phyloP scores from a whole-genome alignment of 73 alveolate genomes.

The Blepharisma japonicum region DNA sequence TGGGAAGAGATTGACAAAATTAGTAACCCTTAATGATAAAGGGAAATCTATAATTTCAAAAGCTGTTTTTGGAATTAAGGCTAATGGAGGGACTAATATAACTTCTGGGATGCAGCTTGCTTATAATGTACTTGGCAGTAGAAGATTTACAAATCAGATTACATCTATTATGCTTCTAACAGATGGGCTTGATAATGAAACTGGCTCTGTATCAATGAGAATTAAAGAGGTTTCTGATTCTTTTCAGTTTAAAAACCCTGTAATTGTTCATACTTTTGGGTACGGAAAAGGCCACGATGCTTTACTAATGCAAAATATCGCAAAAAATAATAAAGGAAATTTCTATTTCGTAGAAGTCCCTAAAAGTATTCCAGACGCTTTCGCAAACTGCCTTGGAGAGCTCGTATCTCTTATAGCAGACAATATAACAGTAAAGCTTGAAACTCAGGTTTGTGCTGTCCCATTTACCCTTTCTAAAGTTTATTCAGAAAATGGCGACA shows the following conservation, averaged over 20 bases:
- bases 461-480: not conserved
- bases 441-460: constrained; percentile 24
- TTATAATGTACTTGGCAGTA: constrained; percentile 36
- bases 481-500: constrained; percentile 7
- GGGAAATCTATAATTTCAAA: constrained; percentile 36
- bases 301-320: constrained; percentile 23
- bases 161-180: constrained; percentile 62
- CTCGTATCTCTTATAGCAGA: not conserved
- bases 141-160: constrained; percentile 48
- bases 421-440: not conserved
- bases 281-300: constrained; percentile 32
- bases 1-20: constrained; percentile 42
- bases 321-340: constrained; percentile 23
- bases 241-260: constrained; percentile 11
- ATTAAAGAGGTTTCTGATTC: constrained; percentile 33
- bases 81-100: constrained; percentile 69
- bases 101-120: constrained; percentile 62
- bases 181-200: constrained; percentile 65
- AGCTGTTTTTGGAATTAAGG: constrained; percentile 38
- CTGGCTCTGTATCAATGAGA: not conserved
- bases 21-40: constrained; percentile 38
- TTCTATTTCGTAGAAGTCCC: constrained; percentile 30
- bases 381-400: constrained; percentile 28
- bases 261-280: constrained; percentile 15
- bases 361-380: constrained; percentile 32